Evolutionary conservation across 2,329 filamentous ascomycete species (phyloP).

Genomic region (Fusarium setosum): DNA sequence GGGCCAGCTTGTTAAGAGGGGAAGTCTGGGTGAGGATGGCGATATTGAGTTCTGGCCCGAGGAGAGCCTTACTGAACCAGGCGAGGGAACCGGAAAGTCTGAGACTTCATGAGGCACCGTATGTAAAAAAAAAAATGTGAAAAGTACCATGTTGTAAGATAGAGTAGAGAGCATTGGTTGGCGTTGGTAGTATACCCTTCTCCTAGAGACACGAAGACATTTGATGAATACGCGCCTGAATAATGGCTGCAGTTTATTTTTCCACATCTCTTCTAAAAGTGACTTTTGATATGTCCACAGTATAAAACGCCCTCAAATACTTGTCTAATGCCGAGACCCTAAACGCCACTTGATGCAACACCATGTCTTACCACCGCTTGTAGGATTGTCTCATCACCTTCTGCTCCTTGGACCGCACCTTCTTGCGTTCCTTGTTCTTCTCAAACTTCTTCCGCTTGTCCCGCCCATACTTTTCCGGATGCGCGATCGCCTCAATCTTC

Average conservation of each 20-base stretch:
- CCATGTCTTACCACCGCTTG: conserved; percentile 56
- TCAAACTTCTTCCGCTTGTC: conserved; percentile 88
- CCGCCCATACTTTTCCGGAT: conserved; percentile 81
- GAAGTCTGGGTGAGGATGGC: conserved; percentile 79
- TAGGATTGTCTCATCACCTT: conserved; percentile 78
- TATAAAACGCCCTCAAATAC: conserved; percentile 34
- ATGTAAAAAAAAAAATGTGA: neutral
- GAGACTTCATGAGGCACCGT: conserved; percentile 12
- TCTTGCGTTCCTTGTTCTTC: conserved; percentile 84
- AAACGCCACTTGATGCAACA: conserved; percentile 45
- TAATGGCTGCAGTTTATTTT: conserved; percentile 7
- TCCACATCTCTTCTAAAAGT: conserved; percentile 20
- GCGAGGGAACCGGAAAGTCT: conserved; percentile 28
- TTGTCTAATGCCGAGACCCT: conserved; percentile 21
- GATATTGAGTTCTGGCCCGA: conserved; percentile 95
- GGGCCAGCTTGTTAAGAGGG: conserved; percentile 79
- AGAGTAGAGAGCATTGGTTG: conserved; percentile 27
- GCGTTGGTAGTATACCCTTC: conserved; percentile 39
- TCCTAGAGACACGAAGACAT: conserved; percentile 19
- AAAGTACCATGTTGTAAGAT: conserved; percentile 28
- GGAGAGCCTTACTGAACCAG: conserved; percentile 52
- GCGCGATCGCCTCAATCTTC: conserved; percentile 85
- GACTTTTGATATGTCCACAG: conserved; percentile 18
- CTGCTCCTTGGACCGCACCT: conserved; percentile 80
- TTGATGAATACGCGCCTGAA: neutral